Evolutionary conservation across 495 filamentous ascomycete species (phyloP), one percentile per base, ranked within the genome.

Genomic region (Podospora sp.): DNA sequence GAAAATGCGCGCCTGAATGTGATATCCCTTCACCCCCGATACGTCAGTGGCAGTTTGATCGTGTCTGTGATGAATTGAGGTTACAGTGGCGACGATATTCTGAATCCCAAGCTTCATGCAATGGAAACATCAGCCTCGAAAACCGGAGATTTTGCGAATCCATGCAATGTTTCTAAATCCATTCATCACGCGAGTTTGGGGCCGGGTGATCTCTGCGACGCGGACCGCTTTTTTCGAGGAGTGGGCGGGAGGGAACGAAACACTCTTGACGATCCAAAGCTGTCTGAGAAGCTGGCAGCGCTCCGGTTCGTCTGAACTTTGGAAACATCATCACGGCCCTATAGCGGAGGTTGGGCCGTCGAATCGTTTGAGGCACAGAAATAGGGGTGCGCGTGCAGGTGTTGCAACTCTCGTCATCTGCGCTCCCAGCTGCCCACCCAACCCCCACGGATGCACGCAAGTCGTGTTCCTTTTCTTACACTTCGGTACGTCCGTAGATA

Each of bases 121-220:
- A 57, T 57, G 1, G 53, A 57, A 57, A 57, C 53, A 18, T 24
- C 12, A 16, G 53, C 26, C 53, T 11, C 40, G 40, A 46, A 46
- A 57, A 12, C 53, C 53, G 53, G 53, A 57, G 53, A 57, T 26
- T 57, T 57, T 24, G 14, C 20, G 12, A 24, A 27, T 57, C 40
- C 40, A 46, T 18, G 40, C 40, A 46, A 18, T 46, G 40, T 57
- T 57, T 57, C 53, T 24, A 57, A 57, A 57, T 57, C 53, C 53
- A 57, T 16, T 21, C 22, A 24, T 25, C 22, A 21, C 22, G 12
- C 53, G 53, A 27, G 53, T 57, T 57, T 57, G 53, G 53, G 22
- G 26, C 22, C 21, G 53, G 29, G 22, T 57, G 53, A 57, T 57
- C 53, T 57, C 21, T 57, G 53, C 53, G 53, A 57, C 53, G 53